Conservation (phyloP, 2,329 filamentous ascomycete species). For the Beauveria sp. region DNA sequence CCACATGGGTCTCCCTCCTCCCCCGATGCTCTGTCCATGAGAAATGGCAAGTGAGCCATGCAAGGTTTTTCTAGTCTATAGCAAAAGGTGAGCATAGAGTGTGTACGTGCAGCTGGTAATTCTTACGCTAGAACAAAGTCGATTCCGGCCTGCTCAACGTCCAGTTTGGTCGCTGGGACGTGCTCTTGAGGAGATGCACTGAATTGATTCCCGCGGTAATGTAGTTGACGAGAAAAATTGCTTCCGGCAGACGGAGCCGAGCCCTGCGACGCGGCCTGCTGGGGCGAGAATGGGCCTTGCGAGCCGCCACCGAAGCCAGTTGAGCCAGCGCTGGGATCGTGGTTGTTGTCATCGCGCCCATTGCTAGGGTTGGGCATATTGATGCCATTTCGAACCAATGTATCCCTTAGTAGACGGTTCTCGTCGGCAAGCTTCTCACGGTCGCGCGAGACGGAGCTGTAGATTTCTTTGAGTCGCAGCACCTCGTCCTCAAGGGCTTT, state of each 20-base stretch:
- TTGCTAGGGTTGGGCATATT: slow-evolving; percentile 18
- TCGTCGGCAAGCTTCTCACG: slow-evolving; percentile 71
- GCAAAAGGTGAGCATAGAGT: slow-evolving; percentile 15
- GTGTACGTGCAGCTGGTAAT: background rate
- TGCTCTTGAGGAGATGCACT: slow-evolving; percentile 20
- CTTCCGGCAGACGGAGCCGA: slow-evolving; percentile 29
- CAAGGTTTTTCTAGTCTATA: slow-evolving; percentile 84
- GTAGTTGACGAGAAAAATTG: background rate
- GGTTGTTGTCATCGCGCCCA: slow-evolving; percentile 33
- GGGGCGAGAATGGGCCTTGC: slow-evolving; percentile 36
- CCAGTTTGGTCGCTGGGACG: slow-evolving; percentile 36
- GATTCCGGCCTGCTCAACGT: slow-evolving; percentile 78
- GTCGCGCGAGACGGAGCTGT: slow-evolving; percentile 64
- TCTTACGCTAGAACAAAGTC: slow-evolving; percentile 82
- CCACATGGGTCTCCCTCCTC: slow-evolving; percentile 67
- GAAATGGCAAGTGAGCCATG: slow-evolving; percentile 81
- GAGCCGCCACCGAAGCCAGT: slow-evolving; percentile 6
- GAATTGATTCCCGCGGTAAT: slow-evolving; percentile 22
- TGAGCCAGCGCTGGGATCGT: slow-evolving; percentile 39
- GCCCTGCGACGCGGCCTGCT: slow-evolving; percentile 33
- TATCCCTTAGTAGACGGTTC: slow-evolving; percentile 62
- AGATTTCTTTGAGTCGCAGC: slow-evolving; percentile 79
- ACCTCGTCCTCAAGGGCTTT: slow-evolving; percentile 90
- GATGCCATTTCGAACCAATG: slow-evolving; percentile 48
- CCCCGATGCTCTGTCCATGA: slow-evolving; percentile 54